Conservation (phyloP, 495 filamentous ascomycete genomes). For the Lasiosphaeria ovina region DNA sequence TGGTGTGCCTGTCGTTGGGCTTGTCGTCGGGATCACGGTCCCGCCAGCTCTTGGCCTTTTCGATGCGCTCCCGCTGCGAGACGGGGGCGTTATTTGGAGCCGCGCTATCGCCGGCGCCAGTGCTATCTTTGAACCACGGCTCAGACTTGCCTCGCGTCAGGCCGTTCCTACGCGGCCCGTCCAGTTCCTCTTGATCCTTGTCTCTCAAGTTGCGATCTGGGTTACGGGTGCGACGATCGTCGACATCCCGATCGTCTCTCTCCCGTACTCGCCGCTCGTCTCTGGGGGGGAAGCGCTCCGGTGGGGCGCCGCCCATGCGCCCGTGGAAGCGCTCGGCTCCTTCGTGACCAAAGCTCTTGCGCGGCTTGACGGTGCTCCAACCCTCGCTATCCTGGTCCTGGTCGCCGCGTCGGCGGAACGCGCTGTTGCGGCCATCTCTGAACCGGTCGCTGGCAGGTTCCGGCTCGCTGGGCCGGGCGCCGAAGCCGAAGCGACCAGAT, state of each 20-base stretch:
- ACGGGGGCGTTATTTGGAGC: conserved; percentile 32
- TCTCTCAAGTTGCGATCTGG: conserved; percentile 49
- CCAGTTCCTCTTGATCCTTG: conserved; percentile 51
- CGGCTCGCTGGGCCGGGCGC: conserved; percentile 63
- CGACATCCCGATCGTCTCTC: conserved; percentile 50
- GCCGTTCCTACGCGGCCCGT: conserved; percentile 57
- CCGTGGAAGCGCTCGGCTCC: conserved; percentile 61
- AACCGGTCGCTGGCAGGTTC: conserved; percentile 57
- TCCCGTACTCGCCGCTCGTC: conserved; percentile 44
- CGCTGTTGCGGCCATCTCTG: conserved; percentile 46
- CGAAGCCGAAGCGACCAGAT: conserved; percentile 62
- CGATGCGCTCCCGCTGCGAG: conserved; percentile 55
- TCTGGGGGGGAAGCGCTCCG: conserved; percentile 29
- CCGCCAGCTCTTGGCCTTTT: conserved; percentile 62
- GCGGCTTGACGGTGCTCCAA: conserved; percentile 60
- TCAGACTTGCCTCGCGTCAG: conserved; percentile 43
- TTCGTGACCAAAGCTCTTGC: conserved; percentile 63
- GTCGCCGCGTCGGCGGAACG: conserved; percentile 49
- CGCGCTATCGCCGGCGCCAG: conserved; percentile 39
- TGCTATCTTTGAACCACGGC: conserved; percentile 40
- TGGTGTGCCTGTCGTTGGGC: conserved; percentile 37
- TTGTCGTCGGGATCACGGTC: conserved; percentile 58
- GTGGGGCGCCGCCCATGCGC: conserved; percentile 48
- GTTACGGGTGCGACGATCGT: conserved; percentile 52
- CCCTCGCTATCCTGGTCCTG: conserved; percentile 56